A percentile compares a stretch with the other conserved stretches of the same genome.
These are phyloP conservation scores for Rugonectria rugulosa DNA, from an alignment of 2,329 filamentous ascomycete genomes.

Conservation along the genomic window DNA sequence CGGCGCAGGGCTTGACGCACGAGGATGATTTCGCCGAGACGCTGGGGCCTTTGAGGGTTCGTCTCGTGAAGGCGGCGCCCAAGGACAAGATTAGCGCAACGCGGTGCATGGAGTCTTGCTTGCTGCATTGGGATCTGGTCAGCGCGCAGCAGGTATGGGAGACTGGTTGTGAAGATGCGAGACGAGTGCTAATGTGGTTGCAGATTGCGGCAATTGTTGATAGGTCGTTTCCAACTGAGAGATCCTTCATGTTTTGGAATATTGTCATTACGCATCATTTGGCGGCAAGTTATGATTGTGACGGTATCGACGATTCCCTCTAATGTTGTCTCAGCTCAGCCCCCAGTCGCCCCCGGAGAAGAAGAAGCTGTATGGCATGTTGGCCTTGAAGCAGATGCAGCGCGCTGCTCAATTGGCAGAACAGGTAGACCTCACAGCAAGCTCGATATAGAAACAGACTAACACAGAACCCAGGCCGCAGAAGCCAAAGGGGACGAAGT, in stretches of 20 bases:
- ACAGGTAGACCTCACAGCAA: slow-evolving; percentile 42
- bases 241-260: slow-evolving; percentile 61
- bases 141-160: slow-evolving; percentile 62
- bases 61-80: slow-evolving; percentile 61
- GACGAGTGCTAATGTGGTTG: slow-evolving; percentile 11
- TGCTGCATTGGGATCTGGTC: slow-evolving; percentile 62
- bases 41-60: slow-evolving; percentile 57
- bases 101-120: slow-evolving; percentile 59
- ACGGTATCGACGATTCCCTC: background rate
- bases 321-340: slow-evolving; percentile 48
- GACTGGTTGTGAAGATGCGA: background rate
- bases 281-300: slow-evolving; percentile 51
- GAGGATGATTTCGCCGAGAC: slow-evolving; percentile 54
- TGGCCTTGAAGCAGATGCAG: slow-evolving; percentile 60
- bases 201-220: slow-evolving; percentile 64
- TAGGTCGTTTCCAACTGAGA: slow-evolving; percentile 57
- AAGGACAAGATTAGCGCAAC: slow-evolving; percentile 52
- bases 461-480: slow-evolving; percentile 27
- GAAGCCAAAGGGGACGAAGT: slow-evolving; percentile 26
- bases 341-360: slow-evolving; percentile 57
- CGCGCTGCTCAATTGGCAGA: slow-evolving; percentile 56
- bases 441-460: background rate
- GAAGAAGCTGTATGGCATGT: slow-evolving; percentile 58
- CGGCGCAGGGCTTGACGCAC: slow-evolving; percentile 48
- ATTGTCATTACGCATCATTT: slow-evolving; percentile 62